Conservation (phyloP, 1,284 basidiomycete species). For the Sporisorium scitamineum region DNA sequence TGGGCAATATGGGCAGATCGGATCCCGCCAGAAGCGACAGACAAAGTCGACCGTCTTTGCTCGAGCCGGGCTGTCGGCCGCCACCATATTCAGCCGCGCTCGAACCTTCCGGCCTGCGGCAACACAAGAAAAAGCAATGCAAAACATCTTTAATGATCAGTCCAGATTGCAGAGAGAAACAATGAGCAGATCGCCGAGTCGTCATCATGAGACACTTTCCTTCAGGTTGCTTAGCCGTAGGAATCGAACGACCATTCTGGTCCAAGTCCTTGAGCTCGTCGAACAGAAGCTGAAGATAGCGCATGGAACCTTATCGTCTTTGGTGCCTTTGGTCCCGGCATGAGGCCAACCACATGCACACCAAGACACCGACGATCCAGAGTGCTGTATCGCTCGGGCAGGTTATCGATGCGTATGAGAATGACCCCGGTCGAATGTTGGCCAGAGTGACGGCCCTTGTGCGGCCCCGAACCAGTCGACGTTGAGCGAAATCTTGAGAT, state of each 20-base stretch:
- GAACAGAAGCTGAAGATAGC: background rate
- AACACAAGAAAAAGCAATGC: background rate
- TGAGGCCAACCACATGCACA: background rate
- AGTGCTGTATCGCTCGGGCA: background rate
- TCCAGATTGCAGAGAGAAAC: too few species aligned
- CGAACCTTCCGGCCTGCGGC: slow-evolving; percentile 2
- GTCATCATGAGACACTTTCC: too few species aligned
- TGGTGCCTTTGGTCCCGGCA: slow-evolving; percentile 4
- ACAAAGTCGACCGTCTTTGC: background rate
- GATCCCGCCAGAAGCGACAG: background rate
- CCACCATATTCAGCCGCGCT: slow-evolving; percentile 5
- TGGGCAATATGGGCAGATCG: background rate
- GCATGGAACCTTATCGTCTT: background rate
- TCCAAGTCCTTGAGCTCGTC: slow-evolving; percentile 6
- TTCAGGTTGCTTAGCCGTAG: too few species aligned
- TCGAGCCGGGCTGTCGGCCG: slow-evolving; percentile 4
- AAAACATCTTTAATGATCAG: too few species aligned
- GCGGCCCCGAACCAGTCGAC: slow-evolving; percentile 11
- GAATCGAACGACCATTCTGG: background rate
- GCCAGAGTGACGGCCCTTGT: background rate
- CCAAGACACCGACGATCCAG: slow-evolving; percentile 3
- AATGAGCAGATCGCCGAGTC: too few species aligned
- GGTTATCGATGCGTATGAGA: slow-evolving; percentile 14
- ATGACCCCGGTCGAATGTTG: slow-evolving; percentile 7
- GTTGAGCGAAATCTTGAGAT: slow-evolving; percentile 8